Base-by-base conservation (phyloP, 495 filamentous ascomycete species). In the Podospora fimiseda region DNA sequence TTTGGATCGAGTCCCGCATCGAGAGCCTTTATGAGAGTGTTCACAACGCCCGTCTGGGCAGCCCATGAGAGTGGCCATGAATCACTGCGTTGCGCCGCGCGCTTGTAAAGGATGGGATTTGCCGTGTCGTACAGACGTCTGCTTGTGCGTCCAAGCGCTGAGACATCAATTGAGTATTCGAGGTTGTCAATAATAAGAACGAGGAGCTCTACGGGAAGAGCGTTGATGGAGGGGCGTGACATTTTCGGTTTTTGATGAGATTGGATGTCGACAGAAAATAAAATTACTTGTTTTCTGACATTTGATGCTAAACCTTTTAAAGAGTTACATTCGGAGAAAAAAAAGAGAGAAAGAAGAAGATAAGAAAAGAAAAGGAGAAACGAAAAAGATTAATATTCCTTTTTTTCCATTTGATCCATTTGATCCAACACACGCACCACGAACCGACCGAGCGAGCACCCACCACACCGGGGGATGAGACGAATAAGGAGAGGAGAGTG, bases 31-130 rank as follows among this genome's bases (percentile, higher is more conserved):
- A 16, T 51, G 9, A 69, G 22, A 0, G 66, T 65, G 1, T 50
- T 51, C 14, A 47, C 50, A 14, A 65, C 33, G 14, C 64, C 66
- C 15, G 44, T 47, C 1, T 55, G 52, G 2, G 66, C 64, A 16
- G 58, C 66, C 66, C 66, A 69, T 4, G 53, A 56, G 14, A 69
- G 46, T 1, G 64, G 54, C 24, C 58, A 59, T n/a, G 48, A 27
- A 51, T 60, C 52, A 8, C 53, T 16, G 13, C 41, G 23, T 8
- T 42, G 33, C 2, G 57, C 60, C 7, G 61, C 57, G 19, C 56
- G 57, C 43, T 46, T 51, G 62, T 69, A 69, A 19, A 69, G 58
- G 15, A 48, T 36, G 0, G 54, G 51, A 48, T 65, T 63, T 11
- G 48, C 55, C 9, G 49, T 50, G 50, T 33, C 52, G 53, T 67